These are phyloP conservation scores for Fusarium paranaense DNA, from an alignment of 2,329 filamentous ascomycete species.

Conservation along the genomic window DNA sequence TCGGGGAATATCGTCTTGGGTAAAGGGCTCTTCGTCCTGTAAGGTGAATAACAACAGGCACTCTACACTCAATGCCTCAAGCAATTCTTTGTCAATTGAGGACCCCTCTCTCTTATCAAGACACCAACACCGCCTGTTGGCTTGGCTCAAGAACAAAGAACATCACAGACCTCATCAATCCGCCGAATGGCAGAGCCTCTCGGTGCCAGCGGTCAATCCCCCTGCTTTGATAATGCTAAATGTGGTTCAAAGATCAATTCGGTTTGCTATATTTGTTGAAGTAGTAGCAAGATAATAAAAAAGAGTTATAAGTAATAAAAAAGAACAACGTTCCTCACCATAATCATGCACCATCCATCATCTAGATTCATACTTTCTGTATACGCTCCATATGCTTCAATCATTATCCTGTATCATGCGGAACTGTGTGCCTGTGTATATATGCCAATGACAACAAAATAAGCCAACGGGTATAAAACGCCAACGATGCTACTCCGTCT, in stretches of 20 bases:
- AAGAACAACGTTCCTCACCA: slow-evolving; percentile 29
- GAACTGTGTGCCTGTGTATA: slow-evolving; percentile 35
- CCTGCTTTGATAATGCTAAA: slow-evolving; percentile 19
- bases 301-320: background rate
- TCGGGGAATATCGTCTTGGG: background rate
- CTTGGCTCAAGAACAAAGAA: slow-evolving; percentile 29
- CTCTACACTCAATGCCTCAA: background rate
- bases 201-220: slow-evolving; percentile 10
- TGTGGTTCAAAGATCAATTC: slow-evolving; percentile 6
- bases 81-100: background rate
- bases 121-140: background rate
- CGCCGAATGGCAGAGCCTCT: background rate
- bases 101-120: background rate
- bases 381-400: slow-evolving; percentile 36
- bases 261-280: slow-evolving; percentile 25
- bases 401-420: slow-evolving; percentile 44
- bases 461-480: slow-evolving; percentile 52
- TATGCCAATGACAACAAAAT: slow-evolving; percentile 33
- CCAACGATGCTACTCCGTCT: slow-evolving; percentile 48
- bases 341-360: slow-evolving; percentile 34
- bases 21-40: background rate
- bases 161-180: slow-evolving; percentile 15
- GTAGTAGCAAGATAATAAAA: slow-evolving; percentile 7
- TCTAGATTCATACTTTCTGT: slow-evolving; percentile 37
- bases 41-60: background rate